Evolutionary conservation across 2,329 filamentous ascomycete genomes (phyloP).

Genomic region (Colletotrichum orchidophilum): DNA sequence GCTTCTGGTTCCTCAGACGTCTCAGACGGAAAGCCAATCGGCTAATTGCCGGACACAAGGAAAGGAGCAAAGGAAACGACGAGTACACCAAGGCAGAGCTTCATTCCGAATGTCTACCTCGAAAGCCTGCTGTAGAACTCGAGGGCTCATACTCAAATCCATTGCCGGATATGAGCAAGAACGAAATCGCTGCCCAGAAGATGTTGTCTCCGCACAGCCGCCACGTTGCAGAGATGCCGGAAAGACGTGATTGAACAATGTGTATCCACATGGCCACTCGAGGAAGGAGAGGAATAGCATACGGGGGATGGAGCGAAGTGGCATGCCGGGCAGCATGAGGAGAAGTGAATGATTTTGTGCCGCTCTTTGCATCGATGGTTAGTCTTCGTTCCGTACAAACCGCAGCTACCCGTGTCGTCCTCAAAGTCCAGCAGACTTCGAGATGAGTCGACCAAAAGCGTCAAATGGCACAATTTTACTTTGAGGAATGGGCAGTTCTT

Average conservation of each 20-base stretch:
- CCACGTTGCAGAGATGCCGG: neutral
- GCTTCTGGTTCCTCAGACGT: slow-evolving; percentile 8
- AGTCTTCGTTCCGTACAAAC: neutral
- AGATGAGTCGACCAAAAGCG: neutral
- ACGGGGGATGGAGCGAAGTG: neutral
- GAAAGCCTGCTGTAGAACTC: neutral
- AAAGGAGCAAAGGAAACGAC: neutral
- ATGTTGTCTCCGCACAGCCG: neutral
- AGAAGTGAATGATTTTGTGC: neutral
- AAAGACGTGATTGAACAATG: neutral
- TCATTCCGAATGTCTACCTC: neutral
- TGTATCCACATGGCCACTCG: neutral
- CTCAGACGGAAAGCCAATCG: neutral
- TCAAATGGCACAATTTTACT: neutral
- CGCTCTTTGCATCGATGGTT: neutral
- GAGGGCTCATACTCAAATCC: neutral
- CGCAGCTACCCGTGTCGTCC: neutral
- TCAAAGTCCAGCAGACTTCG: neutral
- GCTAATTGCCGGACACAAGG: neutral
- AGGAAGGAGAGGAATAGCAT: neutral
- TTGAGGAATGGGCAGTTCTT: neutral
- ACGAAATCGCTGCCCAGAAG: slow-evolving; percentile 1
- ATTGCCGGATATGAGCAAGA: neutral
- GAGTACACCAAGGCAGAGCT: neutral
- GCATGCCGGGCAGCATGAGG: neutral